Evolutionary conservation across 148 eudicot species (phyloP), one percentile per base, ranked within the genome.

Genomic region (Fagopyrum esculentum): DNA sequence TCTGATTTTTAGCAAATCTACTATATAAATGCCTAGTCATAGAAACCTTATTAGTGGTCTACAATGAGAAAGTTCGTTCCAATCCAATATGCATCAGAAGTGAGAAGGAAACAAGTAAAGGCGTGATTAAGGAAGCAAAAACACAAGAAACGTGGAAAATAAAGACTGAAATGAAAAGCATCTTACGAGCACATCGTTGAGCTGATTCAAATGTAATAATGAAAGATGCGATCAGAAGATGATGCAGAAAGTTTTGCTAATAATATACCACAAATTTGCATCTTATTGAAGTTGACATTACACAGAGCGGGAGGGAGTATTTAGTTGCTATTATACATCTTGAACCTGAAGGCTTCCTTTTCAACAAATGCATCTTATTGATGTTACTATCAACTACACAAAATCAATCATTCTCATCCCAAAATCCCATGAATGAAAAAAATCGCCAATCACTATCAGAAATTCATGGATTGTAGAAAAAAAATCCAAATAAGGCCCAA

Each of bases 381-480:
- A 22, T 22, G 26, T 22, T 22, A 22, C 26, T 22, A 22, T 22
- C 26, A 22, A 22, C 26, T 22, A 22, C 26, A 22, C 26, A 22
- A 22, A 22, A 22, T 22, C 26, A 22, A 22, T 22, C 26, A 30
- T 45, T 45, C 69, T 63, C 15, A 35, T 63, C 69, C 69, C 69
- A 12, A n/a, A 63, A 30, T 4, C 69, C 70, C 45, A 61, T 61
- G 46, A 64, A 64, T 64, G 17, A 64, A 64, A 64, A 64, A 5
- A 30, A 22, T 64, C 13, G 3, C 46, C 70, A 35, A 64, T 64
- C 70, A 40, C 40, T 3, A 12, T 40, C 70, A 64, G 45, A 64
- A 64, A 64, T 64, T 64, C n/a, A 12, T 64, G 46, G 19, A 64
- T 3, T 48, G 40, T 26, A 60, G 16, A 12, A 16, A 52, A 12